These are phyloP conservation scores for Phytophthora cactorum DNA, from an alignment of 352 stramenopile species.

Conservation along the genomic window DNA sequence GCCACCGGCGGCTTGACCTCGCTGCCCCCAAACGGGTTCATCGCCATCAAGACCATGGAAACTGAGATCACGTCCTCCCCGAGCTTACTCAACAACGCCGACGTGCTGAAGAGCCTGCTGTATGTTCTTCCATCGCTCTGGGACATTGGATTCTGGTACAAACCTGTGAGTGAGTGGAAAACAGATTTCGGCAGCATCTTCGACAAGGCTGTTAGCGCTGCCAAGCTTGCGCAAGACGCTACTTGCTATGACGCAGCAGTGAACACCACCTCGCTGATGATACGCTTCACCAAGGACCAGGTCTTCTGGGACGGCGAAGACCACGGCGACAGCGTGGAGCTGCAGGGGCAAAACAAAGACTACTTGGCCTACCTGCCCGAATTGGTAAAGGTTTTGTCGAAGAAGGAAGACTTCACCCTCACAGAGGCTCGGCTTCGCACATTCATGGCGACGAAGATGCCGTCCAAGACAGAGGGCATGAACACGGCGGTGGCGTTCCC, in stretches of 20 bases:
- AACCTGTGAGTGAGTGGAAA: slow-evolving; percentile 43
- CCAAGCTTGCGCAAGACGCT: slow-evolving; percentile 28
- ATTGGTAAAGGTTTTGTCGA: slow-evolving; percentile 46
- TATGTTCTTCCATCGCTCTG: slow-evolving; percentile 54
- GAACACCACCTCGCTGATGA: slow-evolving; percentile 57
- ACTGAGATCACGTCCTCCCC: slow-evolving; percentile 27
- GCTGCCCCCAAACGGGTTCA: slow-evolving; percentile 42
- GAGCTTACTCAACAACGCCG: slow-evolving; percentile 31
- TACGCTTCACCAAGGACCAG: slow-evolving; percentile 77
- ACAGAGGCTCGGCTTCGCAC: slow-evolving; percentile 45
- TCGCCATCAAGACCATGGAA: slow-evolving; percentile 44
- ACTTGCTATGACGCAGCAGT: slow-evolving; percentile 43
- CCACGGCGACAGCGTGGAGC: slow-evolving; percentile 31
- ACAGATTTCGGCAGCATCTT: slow-evolving; percentile 40
- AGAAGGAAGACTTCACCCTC: slow-evolving; percentile 29
- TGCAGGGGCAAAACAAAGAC: slow-evolving; percentile 28
- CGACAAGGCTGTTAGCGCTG: slow-evolving; percentile 27
- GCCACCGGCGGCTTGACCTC: slow-evolving; percentile 44
- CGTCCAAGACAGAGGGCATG: slow-evolving; percentile 69
- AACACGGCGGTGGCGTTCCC: slow-evolving; percentile 51
- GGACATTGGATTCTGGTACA: slow-evolving; percentile 63
- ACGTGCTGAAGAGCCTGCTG: slow-evolving; percentile 40
- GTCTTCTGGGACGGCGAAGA: slow-evolving; percentile 56
- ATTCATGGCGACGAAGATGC: slow-evolving; percentile 61
- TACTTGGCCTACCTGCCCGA: slow-evolving; percentile 50